phyloP scores from a whole-genome alignment of 495 filamentous ascomycete species.

The Penicillium turbatum region DNA sequence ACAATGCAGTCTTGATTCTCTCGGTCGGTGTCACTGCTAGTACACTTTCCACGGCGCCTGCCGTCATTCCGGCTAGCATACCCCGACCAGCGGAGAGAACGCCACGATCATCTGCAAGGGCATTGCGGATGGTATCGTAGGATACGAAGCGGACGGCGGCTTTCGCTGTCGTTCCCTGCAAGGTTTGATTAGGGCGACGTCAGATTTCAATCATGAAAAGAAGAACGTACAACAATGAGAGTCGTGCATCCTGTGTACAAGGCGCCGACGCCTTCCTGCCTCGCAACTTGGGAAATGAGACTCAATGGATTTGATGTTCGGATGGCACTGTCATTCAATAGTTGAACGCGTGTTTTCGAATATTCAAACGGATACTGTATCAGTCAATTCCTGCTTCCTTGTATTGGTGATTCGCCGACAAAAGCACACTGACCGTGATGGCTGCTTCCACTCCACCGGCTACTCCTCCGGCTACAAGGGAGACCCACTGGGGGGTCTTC shows the following conservation, averaged over 20 bases:
- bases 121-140: constrained; percentile 61
- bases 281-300: constrained; percentile 46
- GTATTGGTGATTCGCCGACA: neutral
- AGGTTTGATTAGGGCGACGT: neutral
- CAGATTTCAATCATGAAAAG: neutral
- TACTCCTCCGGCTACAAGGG: constrained; percentile 50
- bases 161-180: constrained; percentile 55
- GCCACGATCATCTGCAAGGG: constrained; percentile 55
- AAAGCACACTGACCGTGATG: constrained; percentile 34
- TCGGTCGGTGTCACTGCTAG: constrained; percentile 62
- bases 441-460: constrained; percentile 54
- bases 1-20: constrained; percentile 62
- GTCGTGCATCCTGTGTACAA: constrained; percentile 62
- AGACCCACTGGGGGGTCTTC: constrained; percentile 34
- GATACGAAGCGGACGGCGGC: constrained; percentile 62
- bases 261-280: constrained; percentile 52
- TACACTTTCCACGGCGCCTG: constrained; percentile 56
- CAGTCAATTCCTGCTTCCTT: neutral
- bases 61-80: constrained; percentile 57
- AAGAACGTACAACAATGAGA: constrained; percentile 43
- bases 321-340: constrained; percentile 43
- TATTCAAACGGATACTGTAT: constrained; percentile 62
- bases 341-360: constrained; percentile 61
- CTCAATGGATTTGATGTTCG: constrained; percentile 49
- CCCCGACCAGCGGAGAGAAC: constrained; percentile 51